phyloP scores from a whole-genome alignment of 129 eudicot genomes.

The Rutidosis leptorrhynchoides region DNA sequence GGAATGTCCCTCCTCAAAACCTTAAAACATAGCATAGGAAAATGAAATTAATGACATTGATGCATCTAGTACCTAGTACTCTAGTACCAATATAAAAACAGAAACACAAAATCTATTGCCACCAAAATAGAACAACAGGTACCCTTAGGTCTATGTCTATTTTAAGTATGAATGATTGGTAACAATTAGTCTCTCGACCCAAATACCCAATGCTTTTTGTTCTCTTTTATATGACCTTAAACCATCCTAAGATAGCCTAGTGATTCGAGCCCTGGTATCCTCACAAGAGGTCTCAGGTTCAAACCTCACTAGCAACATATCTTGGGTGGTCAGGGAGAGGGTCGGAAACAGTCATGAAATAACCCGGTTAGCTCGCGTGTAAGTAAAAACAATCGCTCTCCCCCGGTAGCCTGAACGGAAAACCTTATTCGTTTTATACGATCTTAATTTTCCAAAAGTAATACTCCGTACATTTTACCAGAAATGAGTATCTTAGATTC shows the following conservation, averaged over 20 bases:
- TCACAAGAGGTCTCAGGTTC: too few relatives aligned
- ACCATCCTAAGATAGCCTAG: too few relatives aligned
- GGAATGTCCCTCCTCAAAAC: conserved; percentile 84
- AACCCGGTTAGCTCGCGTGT: too few relatives aligned
- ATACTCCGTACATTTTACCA: background rate
- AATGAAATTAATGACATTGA: background rate
- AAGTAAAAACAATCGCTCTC: too few relatives aligned
- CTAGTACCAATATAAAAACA: conserved; percentile 7
- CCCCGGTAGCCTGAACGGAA: too few relatives aligned
- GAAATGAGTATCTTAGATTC: background rate
- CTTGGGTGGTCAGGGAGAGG: too few relatives aligned
- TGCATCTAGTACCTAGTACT: background rate
- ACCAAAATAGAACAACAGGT: background rate
- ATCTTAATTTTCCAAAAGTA: background rate
- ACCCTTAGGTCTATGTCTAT: background rate
- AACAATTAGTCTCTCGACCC: background rate
- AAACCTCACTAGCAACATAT: too few relatives aligned
- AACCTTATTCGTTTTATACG: too few relatives aligned
- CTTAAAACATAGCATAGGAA: conserved; percentile 28
- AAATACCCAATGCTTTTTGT: conserved; percentile 1
- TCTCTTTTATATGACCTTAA: background rate
- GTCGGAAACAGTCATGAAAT: too few relatives aligned
- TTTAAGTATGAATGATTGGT: background rate
- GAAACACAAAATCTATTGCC: conserved; percentile 9
- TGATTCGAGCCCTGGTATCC: too few relatives aligned